Evolutionary conservation across 768 basidiomycete species (phyloP).

Genomic region (Russula griseocarnosa): DNA sequence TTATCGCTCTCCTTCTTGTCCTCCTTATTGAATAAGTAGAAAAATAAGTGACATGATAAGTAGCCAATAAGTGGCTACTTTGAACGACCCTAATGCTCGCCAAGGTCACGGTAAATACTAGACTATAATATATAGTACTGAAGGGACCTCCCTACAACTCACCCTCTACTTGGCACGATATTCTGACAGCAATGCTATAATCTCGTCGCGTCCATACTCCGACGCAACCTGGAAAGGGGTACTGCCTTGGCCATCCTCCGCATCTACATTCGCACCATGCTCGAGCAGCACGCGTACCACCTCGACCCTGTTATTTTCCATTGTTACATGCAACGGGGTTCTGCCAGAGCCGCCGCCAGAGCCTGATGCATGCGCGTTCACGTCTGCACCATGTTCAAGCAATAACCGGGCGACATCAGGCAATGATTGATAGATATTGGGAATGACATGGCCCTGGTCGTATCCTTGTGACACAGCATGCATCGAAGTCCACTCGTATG

Average conservation of each 20-base stretch:
- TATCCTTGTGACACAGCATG: neutral
- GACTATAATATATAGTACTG: no score
- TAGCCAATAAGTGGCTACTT: no score
- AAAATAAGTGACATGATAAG: no score
- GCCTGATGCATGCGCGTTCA: neutral
- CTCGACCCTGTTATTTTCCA: neutral
- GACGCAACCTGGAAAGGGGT: neutral
- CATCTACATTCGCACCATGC: neutral
- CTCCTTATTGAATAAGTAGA: no score
- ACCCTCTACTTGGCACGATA: neutral
- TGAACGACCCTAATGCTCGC: no score
- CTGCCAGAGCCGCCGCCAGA: neutral
- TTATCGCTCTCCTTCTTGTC: no score
- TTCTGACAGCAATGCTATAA: neutral
- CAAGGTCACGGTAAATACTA: no score
- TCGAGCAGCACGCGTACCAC: neutral
- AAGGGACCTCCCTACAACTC: neutral
- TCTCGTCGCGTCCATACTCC: neutral
- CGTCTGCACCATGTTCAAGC: neutral
- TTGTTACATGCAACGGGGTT: neutral
- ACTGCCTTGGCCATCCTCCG: neutral
- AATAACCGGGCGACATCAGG: neutral
- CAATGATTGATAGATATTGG: neutral
- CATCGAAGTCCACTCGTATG: neutral
- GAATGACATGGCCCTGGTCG: rapidly evolving